phyloP scores from a whole-genome alignment of 2,329 filamentous ascomycete species.

The Orbilia quercus region DNA sequence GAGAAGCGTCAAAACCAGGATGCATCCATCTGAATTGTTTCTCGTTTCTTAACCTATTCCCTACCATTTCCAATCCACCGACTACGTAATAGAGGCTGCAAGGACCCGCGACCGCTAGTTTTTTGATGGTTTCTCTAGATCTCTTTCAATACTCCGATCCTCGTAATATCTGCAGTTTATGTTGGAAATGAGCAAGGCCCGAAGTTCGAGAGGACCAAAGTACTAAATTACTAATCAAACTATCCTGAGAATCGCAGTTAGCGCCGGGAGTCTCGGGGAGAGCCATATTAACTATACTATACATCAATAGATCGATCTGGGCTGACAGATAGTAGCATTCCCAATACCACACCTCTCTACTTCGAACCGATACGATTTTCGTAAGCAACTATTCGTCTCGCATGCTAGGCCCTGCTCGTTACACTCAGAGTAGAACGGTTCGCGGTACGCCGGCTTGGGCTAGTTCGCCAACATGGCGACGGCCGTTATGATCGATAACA shows the following conservation, averaged over 20 bases:
- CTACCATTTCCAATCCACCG: constrained; percentile 3
- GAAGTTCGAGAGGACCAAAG: too few relatives aligned
- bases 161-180: background rate
- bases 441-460: constrained; percentile 33
- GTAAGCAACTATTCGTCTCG: background rate
- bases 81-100: constrained; percentile 46
- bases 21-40: constrained; percentile 43
- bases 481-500: constrained; percentile 44
- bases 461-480: constrained; percentile 43
- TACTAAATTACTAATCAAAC: background rate
- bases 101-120: constrained; percentile 17
- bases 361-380: background rate
- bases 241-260: too few relatives aligned
- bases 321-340: background rate
- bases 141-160: constrained; percentile 1
- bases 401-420: constrained; percentile 6
- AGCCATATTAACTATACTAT: too few relatives aligned
- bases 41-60: constrained; percentile 33
- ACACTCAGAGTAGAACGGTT: constrained; percentile 11
- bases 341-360: background rate
- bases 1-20: constrained; percentile 35
- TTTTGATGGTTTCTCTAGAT: constrained; percentile 14
- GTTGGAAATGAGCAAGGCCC: background rate
- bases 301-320: too few relatives aligned
- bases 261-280: too few relatives aligned